phyloP scores from a whole-genome alignment of 352 stramenopile species.

The Phytopythium delawarense region DNA sequence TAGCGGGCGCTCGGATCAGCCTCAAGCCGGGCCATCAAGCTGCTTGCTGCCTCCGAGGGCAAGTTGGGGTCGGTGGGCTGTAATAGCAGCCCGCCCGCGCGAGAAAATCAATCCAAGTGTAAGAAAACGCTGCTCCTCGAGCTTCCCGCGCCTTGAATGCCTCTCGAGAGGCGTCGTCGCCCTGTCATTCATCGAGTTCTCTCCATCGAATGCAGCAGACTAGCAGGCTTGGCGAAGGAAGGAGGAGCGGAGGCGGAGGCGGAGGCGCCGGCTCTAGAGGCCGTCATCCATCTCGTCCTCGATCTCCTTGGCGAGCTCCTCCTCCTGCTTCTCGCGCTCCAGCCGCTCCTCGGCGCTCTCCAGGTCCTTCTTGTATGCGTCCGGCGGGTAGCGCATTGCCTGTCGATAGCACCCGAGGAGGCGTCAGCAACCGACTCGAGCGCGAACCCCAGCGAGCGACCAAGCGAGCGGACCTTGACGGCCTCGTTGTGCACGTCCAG shows the following conservation, averaged over 20 bases:
- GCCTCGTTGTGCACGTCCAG: conserved; percentile 99
- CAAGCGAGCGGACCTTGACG: conserved; percentile 66
- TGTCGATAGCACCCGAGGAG: conserved; percentile 9
- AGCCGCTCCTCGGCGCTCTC: conserved; percentile 89
- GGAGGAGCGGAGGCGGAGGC: neutral
- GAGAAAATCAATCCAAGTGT: conserved; percentile 2
- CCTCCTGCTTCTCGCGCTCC: conserved; percentile 90
- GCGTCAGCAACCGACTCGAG: neutral
- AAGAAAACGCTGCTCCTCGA: neutral
- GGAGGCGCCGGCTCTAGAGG: conserved; percentile 26
- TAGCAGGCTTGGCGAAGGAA: neutral
- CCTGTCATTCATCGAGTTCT: neutral
- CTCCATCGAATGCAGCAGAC: neutral
- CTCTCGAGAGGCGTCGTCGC: neutral
- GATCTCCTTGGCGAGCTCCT: conserved; percentile 96
- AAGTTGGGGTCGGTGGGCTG: neutral
- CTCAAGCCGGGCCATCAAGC: neutral
- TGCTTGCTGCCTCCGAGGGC: neutral
- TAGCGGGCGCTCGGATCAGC: conserved; percentile 8
- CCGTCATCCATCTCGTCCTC: conserved; percentile 97
- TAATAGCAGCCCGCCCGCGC: neutral
- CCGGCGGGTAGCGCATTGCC: conserved; percentile 96
- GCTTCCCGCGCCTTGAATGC: neutral
- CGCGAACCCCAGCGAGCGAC: neutral
- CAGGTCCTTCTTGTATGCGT: conserved; percentile 97